phyloP scores from a whole-genome alignment of 2,329 filamentous ascomycete genomes.

The Teratosphaeria viscida region DNA sequence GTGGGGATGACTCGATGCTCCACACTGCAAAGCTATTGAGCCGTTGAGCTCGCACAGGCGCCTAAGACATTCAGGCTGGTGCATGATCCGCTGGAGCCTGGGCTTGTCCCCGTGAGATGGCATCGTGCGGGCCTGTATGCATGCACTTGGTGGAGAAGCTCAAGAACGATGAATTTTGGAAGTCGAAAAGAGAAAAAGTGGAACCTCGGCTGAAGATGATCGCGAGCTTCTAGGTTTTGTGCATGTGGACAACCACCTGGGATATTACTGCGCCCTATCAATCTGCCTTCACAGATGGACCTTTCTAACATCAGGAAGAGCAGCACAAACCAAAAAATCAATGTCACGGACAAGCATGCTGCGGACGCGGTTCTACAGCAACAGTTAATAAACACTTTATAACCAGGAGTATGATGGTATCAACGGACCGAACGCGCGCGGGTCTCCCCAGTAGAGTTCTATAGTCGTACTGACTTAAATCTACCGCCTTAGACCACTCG shows the following conservation, averaged over 20 bases:
- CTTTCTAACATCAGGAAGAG: background rate
- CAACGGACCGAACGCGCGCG: slow-evolving; percentile 16
- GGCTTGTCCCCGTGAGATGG: background rate
- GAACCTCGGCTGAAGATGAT: no score
- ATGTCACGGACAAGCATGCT: background rate
- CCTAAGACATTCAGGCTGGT: background rate
- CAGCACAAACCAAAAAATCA: background rate
- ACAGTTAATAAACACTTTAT: background rate
- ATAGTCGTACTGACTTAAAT: slow-evolving; percentile 14
- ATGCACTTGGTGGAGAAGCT: no score
- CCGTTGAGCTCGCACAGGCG: no score
- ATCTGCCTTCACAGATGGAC: no score
- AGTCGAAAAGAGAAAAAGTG: no score
- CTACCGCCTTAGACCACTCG: slow-evolving; percentile 24
- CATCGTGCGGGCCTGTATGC: no score
- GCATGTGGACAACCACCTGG: no score
- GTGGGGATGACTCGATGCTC: background rate
- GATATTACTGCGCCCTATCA: no score
- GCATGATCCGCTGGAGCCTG: no score
- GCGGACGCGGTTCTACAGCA: slow-evolving; percentile 1
- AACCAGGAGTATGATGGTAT: background rate
- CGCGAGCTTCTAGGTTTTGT: no score
- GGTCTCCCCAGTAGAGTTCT: slow-evolving; percentile 21
- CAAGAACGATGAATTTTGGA: no score
- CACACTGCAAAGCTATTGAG: background rate